Percentiles rank a stretch among this genome's conserved stretches.
phyloP scores from a whole-genome alignment of 1,139 yeast genomes.

The Protomyces inouyei region DNA sequence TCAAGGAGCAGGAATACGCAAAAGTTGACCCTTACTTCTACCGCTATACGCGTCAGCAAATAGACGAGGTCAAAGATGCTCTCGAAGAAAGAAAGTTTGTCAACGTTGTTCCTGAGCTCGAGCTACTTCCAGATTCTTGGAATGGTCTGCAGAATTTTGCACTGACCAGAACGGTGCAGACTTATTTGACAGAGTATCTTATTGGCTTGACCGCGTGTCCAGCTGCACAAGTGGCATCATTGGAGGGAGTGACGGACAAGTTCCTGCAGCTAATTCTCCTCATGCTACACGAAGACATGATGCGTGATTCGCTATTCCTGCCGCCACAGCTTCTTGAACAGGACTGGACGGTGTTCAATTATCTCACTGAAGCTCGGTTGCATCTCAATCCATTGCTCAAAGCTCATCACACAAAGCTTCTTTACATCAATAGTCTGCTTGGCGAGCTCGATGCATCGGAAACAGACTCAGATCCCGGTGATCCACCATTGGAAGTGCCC shows the following conservation, averaged over 20 bases:
- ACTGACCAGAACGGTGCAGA: not conserved
- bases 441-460: not conserved
- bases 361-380: not conserved
- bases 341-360: not conserved
- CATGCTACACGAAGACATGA: conserved; percentile 29
- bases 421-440: not conserved
- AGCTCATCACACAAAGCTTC: conserved; percentile 6
- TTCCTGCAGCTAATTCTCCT: conserved; percentile 33
- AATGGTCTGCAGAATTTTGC: conserved; percentile 12
- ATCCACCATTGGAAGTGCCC: not conserved
- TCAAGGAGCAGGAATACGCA: conserved; percentile 55
- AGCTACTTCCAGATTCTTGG: conserved; percentile 32
- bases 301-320: not conserved
- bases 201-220: conserved; percentile 1
- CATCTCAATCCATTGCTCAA: not conserved
- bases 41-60: conserved; percentile 68
- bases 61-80: conserved; percentile 66
- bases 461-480: conserved; percentile 11
- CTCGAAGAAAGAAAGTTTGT: conserved; percentile 43
- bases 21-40: conserved; percentile 76
- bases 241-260: conserved; percentile 28
- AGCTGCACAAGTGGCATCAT: not conserved
- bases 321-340: not conserved
- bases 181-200: conserved; percentile 4
- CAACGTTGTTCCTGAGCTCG: conserved; percentile 37